A percentile compares a stretch with the other conserved stretches of the same genome.
Evolutionary conservation across 495 filamentous ascomycete genomes (phyloP).

Genomic region (Penicillium cataractarum): DNA sequence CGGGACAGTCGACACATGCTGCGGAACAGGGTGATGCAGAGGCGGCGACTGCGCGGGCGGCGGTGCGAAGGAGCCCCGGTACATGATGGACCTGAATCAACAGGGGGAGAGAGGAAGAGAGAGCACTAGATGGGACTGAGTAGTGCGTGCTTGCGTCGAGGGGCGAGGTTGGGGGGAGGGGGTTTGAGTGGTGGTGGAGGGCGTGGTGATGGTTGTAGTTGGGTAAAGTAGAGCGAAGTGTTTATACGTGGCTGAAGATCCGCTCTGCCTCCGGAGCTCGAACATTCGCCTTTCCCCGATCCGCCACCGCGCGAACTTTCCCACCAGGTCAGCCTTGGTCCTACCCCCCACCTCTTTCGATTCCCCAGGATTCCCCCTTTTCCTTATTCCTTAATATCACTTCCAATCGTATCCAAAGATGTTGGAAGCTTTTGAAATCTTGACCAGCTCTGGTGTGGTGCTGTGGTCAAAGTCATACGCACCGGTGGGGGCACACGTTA

Average conservation of each 20-base stretch:
- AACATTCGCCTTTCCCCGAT: conserved; percentile 39
- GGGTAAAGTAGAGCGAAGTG: conserved; percentile 18
- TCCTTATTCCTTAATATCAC: not conserved
- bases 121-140: conserved; percentile 5
- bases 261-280: conserved; percentile 32
- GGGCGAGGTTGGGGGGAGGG: conserved; percentile 10
- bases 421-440: conserved; percentile 94
- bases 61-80: conserved; percentile 76
- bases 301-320: conserved; percentile 40
- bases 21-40: conserved; percentile 96
- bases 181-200: conserved; percentile 12
- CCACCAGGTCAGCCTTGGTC: conserved; percentile 7
- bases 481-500: conserved; percentile 74
- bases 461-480: conserved; percentile 92
- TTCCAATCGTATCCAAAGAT: conserved; percentile 47
- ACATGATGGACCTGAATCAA: conserved; percentile 59
- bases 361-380: conserved; percentile 11
- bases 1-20: conserved; percentile 98
- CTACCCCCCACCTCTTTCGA: conserved; percentile 9
- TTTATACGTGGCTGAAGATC: conserved; percentile 52
- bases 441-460: conserved; percentile 94
- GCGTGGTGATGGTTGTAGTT: conserved; percentile 16
- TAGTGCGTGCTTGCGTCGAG: conserved; percentile 8
- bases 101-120: conserved; percentile 7
- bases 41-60: conserved; percentile 86